These are phyloP conservation scores for Bipolaris victoriae DNA, from an alignment of 2,329 filamentous ascomycete genomes.

Conservation along the genomic window DNA sequence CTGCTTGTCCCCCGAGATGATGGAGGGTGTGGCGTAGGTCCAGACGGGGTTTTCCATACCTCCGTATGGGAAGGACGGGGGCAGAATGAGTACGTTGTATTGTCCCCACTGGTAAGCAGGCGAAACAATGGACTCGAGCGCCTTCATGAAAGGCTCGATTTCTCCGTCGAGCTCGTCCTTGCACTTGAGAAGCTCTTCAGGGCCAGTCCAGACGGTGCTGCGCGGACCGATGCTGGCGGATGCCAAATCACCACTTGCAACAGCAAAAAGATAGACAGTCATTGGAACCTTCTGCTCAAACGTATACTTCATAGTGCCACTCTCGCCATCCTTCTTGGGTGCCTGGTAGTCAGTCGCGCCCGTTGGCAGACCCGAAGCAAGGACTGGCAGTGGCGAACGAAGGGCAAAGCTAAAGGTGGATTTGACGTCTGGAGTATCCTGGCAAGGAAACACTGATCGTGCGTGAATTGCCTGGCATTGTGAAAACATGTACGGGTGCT, in stretches of 20 bases:
- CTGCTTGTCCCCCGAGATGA: slow-evolving; percentile 81
- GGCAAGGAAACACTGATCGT: slow-evolving; percentile 91
- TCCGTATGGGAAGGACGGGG: slow-evolving; percentile 68
- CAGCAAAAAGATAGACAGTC: slow-evolving; percentile 91
- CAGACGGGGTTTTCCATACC: slow-evolving; percentile 92
- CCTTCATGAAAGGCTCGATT: slow-evolving; percentile 89
- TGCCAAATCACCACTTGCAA: slow-evolving; percentile 83
- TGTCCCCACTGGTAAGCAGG: slow-evolving; percentile 87
- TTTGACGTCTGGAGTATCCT: slow-evolving; percentile 97
- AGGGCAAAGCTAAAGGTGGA: slow-evolving; percentile 92
- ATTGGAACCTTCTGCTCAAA: slow-evolving; percentile 94
- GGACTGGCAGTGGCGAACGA: slow-evolving; percentile 83
- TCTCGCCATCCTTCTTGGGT: slow-evolving; percentile 59
- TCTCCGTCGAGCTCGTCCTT: slow-evolving; percentile 92
- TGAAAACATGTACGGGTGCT: slow-evolving; percentile 96
- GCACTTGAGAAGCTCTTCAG: slow-evolving; percentile 81
- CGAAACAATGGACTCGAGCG: slow-evolving; percentile 80
- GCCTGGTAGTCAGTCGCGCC: slow-evolving; percentile 58
- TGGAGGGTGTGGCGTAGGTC: slow-evolving; percentile 93
- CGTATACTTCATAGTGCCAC: slow-evolving; percentile 70
- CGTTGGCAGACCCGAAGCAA: slow-evolving; percentile 80
- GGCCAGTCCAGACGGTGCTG: slow-evolving; percentile 83
- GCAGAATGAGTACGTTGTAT: slow-evolving; percentile 91
- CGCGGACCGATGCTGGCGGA: slow-evolving; percentile 85
- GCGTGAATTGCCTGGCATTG: slow-evolving; percentile 98